These are phyloP conservation scores for Carex cristatella DNA, from an alignment of 176 grass and related monocot species.

Conservation along the genomic window DNA sequence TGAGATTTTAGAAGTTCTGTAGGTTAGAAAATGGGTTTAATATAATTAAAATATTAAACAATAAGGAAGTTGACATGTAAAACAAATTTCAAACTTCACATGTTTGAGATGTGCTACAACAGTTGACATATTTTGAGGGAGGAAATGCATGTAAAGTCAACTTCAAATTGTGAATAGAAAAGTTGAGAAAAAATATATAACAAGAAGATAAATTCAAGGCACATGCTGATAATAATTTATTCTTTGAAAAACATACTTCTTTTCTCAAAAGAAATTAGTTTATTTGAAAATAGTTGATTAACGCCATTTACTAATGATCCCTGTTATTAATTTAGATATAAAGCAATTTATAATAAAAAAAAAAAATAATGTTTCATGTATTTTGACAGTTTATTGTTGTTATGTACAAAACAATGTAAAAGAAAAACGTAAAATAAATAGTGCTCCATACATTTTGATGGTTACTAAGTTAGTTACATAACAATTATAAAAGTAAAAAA, in stretches of 20 bases:
- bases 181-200: not conserved
- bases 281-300: not conserved
- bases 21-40: not conserved
- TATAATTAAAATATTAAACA: constrained; percentile 9
- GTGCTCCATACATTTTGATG: not conserved
- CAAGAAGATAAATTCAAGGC: not conserved
- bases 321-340: not conserved
- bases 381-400: not conserved
- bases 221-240: not conserved
- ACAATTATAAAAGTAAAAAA: not conserved
- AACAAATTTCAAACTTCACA: not conserved
- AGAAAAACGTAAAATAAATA: not conserved
- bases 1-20: not conserved
- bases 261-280: not conserved
- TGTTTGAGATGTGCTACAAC: not conserved
- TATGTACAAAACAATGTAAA: not conserved
- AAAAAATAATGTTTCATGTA: not conserved
- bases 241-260: not conserved
- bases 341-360: not conserved
- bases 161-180: constrained; percentile 2
- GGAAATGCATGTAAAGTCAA: constrained; percentile 12
- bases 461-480: not conserved
- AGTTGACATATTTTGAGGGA: not conserved
- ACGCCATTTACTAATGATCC: not conserved
- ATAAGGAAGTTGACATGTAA: not conserved